phyloP scores from a whole-genome alignment of 345 rosid species.

The Eutrema heterophyllum region DNA sequence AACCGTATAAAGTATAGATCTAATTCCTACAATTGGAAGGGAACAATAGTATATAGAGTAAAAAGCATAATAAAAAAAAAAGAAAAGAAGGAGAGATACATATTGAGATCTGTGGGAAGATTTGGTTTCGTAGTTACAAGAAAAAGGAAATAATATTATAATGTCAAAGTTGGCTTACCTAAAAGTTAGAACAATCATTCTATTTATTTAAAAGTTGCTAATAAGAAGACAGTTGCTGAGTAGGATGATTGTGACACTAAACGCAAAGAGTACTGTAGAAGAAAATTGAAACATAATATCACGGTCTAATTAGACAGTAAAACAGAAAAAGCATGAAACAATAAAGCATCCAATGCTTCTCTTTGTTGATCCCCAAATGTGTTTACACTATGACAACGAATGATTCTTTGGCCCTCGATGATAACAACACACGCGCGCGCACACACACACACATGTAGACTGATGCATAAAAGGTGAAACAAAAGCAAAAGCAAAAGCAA shows the following conservation, averaged over 20 bases:
- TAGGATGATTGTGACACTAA: slow-evolving; percentile 27
- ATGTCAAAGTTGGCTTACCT: slow-evolving; percentile 33
- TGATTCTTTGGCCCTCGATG: background rate
- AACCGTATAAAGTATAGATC: slow-evolving; percentile 6
- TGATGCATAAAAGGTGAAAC: background rate
- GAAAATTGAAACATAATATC: background rate
- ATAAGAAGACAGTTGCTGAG: background rate
- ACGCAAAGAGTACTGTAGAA: slow-evolving; percentile 16
- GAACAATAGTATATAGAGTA: background rate
- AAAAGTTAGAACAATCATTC: slow-evolving; percentile 31
- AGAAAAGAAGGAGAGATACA: background rate
- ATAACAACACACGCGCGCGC: background rate
- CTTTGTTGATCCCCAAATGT: slow-evolving; percentile 4
- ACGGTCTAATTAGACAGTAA: background rate
- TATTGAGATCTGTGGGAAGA: slow-evolving; percentile 27
- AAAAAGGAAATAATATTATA: slow-evolving; percentile 26
- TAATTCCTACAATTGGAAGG: background rate
- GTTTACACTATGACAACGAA: slow-evolving; percentile 6
- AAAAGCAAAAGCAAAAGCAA: background rate
- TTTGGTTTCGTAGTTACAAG: slow-evolving; percentile 22
- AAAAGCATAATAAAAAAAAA: background rate
- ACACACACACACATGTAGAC: background rate
- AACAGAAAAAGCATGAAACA: background rate
- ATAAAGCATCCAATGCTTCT: slow-evolving; percentile 23
- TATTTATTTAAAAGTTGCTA: slow-evolving; percentile 17